phyloP scores from a whole-genome alignment of 2,329 filamentous ascomycete genomes.

The Trichoderma asperellum region DNA sequence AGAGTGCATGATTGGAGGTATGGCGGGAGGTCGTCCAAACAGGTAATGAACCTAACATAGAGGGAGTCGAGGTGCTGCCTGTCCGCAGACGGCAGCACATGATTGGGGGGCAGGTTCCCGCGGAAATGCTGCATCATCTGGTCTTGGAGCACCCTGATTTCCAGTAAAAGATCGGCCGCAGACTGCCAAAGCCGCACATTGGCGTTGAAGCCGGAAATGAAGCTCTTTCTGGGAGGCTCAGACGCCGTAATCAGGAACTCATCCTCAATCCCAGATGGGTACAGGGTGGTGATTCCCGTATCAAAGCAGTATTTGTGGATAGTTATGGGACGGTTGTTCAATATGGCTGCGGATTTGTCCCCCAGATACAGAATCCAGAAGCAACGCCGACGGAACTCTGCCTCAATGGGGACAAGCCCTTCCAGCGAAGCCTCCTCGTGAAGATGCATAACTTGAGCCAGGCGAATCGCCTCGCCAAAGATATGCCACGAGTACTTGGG shows the following conservation, averaged over 20 bases:
- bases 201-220: slow-evolving; percentile 48
- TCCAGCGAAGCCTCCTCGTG: slow-evolving; percentile 46
- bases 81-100: slow-evolving; percentile 35
- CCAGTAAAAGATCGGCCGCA: slow-evolving; percentile 46
- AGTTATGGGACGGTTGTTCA: slow-evolving; percentile 49
- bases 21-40: slow-evolving; percentile 45
- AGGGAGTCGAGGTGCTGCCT: slow-evolving; percentile 42
- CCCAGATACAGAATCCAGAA: slow-evolving; percentile 49
- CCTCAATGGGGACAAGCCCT: slow-evolving; percentile 44
- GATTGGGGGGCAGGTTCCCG: slow-evolving; percentile 6
- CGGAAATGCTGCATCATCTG: slow-evolving; percentile 30
- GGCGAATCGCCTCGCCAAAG: slow-evolving; percentile 48
- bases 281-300: slow-evolving; percentile 44
- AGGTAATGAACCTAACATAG: slow-evolving; percentile 48
- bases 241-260: slow-evolving; percentile 30
- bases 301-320: slow-evolving; percentile 50
- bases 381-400: slow-evolving; percentile 42
- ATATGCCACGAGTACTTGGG: slow-evolving; percentile 51
- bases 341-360: slow-evolving; percentile 46
- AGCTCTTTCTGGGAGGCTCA: slow-evolving; percentile 34
- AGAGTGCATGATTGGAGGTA: slow-evolving; percentile 42
- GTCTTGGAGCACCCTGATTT: slow-evolving; percentile 42
- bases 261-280: slow-evolving; percentile 41
- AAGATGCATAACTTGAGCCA: slow-evolving; percentile 49
- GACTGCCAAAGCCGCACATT: slow-evolving; percentile 48